Evolutionary conservation across 441 rosid species (phyloP), one percentile per base, ranked within the genome.

Genomic region (Gossypium schwendimanii): DNA sequence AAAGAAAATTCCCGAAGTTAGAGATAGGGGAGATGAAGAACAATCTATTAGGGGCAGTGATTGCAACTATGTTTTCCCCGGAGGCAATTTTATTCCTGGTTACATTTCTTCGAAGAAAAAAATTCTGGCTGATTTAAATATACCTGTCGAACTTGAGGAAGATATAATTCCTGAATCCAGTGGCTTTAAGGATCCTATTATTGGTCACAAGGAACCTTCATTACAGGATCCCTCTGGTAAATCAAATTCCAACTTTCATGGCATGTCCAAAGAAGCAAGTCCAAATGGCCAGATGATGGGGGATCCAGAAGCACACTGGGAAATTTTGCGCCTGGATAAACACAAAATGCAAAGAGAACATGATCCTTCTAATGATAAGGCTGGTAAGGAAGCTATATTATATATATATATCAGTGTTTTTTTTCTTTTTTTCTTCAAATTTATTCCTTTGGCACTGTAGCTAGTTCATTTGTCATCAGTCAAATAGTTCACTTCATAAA

Each of bases 121-220:
- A 31, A 58, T 69, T 75, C 58, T 83, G 66, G 79, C 79, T 39
- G 89, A 89, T 79, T 82, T 89, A 78, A 89, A 89, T 60, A 85
- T 84, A 59, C 88, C 89, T 4, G 44, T 80, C 47, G 54, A 82
- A 50, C 69, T 44, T 2, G 86, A 82, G 60, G 88, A 84, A 67
- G 81, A 71, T 47, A 12, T 70, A 36, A 74, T 71, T 73, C 31
- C 73, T 10, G 33, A 61, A 54, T 74, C 76, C 58, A 55, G 26
- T 70, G 71, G 70, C 36, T 70, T 84, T 73, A 10, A 18, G 39
- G 71, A 75, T 75, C 71, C 77, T 72, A 45, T 76, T 15, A 33
- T 80, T 5, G 65, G 45, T 67, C 21, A 57, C 45, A 50, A 36
- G 50, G 69, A 69, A 59, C 59, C 78, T 59, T 6, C 60, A 39